Evolutionary conservation across 768 basidiomycete genomes (phyloP).

Genomic region (Lyophyllum atratum): DNA sequence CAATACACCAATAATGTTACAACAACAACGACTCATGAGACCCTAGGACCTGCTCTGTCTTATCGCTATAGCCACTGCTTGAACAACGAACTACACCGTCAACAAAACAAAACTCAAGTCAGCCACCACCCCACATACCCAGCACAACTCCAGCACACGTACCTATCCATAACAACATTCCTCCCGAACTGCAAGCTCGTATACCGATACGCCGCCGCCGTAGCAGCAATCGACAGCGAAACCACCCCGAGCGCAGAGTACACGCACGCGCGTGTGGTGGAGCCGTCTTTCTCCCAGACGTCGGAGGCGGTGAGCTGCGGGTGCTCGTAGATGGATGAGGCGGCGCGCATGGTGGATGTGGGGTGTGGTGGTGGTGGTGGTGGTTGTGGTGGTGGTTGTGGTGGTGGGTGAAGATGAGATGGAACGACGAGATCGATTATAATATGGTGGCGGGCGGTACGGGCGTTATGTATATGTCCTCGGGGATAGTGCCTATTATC

Average conservation of each 20-base stretch:
- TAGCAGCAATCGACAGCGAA: not conserved
- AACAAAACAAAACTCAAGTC: not conserved
- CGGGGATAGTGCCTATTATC: too few species aligned
- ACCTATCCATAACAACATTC: conserved; percentile 3
- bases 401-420: not conserved
- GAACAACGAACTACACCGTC: not conserved
- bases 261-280: conserved; percentile 2
- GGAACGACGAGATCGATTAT: too few species aligned
- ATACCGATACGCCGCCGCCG: conserved; percentile 1
- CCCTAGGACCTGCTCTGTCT: too few species aligned
- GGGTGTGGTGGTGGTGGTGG: not conserved
- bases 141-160: not conserved
- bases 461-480: too few species aligned
- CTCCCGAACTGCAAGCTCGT: not conserved
- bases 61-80: conserved; percentile 2
- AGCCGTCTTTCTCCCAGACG: conserved; percentile 12
- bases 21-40: not conserved
- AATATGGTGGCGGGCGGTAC: too few species aligned
- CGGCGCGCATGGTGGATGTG: conserved; percentile 10
- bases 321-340: conserved; percentile 17
- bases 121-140: not conserved
- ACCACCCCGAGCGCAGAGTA: conserved; percentile 7
- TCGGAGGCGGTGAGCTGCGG: conserved; percentile 14
- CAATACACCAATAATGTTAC: conserved; percentile 4
- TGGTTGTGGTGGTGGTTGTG: not conserved